Base-by-base conservation (phyloP, 371 early-diverging fungal genomes). In the Parasitella parasitica region DNA sequence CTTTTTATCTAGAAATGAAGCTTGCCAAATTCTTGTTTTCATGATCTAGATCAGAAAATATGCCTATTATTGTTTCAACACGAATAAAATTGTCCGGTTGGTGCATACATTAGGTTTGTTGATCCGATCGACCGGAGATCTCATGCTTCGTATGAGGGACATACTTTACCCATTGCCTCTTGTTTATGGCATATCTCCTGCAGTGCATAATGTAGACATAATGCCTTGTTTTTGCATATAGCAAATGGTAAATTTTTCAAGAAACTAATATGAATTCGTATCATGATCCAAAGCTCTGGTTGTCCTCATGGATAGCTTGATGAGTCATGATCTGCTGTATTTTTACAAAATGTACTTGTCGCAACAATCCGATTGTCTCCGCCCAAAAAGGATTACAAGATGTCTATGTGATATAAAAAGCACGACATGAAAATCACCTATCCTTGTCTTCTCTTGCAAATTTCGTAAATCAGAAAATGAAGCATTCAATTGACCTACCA, bases 361-460 rank as follows among this genome's bases (percentile, higher is more conserved):
- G 49, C 39, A 39, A 38, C 15, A 54, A 54, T 54, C 55, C 55
- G 55, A 39, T 54, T 54, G 55, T 54, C 39, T 39, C 55, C 55
- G 55, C 55, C 16, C 2, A 24, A 30, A 51, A 51, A 54, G 24
- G 20, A 41, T 41, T 41, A 41, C 18, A 16, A 41, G 41, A 41
- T 41, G n/a, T 20, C 41, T 20, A 41, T 41, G 41, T 41, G 20
- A 41, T 41, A 41, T 41, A 41, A 41, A 41, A 18, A 41, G 41
- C 41, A 41, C 51, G 34, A 34, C 52, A 51, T 6, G 8, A 18
- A 41, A 41, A n/a, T n/a, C n/a, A n/a, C n/a, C n/a, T n/a, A n/a
- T n/a, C n/a, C n/a, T n/a, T n/a, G n/a, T n/a, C n/a, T n/a, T n/a
- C n/a, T n/a, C n/a, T n/a, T n/a, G n/a, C n/a, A n/a, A n/a, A n/a